Base-by-base conservation (phyloP, 2,329 filamentous ascomycete species). In the Fusarium annulatum region DNA sequence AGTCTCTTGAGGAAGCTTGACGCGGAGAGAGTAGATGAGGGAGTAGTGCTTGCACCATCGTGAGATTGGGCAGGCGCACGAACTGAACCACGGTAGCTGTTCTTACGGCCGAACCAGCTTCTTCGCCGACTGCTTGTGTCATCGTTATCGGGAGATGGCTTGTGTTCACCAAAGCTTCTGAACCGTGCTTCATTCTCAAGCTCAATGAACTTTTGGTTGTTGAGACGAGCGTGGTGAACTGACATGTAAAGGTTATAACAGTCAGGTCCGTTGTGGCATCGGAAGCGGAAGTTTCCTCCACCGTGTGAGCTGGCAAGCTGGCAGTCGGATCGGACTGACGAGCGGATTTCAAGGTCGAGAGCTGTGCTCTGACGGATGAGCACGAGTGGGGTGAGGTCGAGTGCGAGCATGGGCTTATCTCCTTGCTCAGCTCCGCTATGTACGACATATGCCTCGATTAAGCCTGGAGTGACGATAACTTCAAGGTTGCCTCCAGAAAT, bases 291-390 rank as follows among this genome's bases (percentile, higher is more conserved):
- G 80, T 97, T 96, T 77, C 85, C 87, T 38, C 87, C 87, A 19
- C 91, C 92, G 57, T 92, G 88, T 19, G 78, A 79, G 84, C 84
- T 88, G 67, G 87, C 88, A 64, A 97, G 88, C 76, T 90, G 89
- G 9, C 93, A 95, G 71, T 93, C 87, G 28, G 87, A 82, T 48
- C 93, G 93, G 33, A 95, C 93, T 3, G 94, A 94, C 11, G 96
- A 98, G 56, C 95, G 93, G 73, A 99, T 94, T 74, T 97, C 96
- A 61, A 99, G 94, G 80, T 99, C 96, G 38, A 99, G 89, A 7
- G 93, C 94, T 28, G 95, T 99, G 77, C 95, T 96, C 78, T 96
- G 93, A 71, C 96, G 91, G 69, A 98, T 91, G 75, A 95, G 93
- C 12, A 98, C 96, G 42, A 97, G 86, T 2, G 96, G 96, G 1